Conservation (phyloP, 73 alveolate species). For the Loxodes magnus region DNA sequence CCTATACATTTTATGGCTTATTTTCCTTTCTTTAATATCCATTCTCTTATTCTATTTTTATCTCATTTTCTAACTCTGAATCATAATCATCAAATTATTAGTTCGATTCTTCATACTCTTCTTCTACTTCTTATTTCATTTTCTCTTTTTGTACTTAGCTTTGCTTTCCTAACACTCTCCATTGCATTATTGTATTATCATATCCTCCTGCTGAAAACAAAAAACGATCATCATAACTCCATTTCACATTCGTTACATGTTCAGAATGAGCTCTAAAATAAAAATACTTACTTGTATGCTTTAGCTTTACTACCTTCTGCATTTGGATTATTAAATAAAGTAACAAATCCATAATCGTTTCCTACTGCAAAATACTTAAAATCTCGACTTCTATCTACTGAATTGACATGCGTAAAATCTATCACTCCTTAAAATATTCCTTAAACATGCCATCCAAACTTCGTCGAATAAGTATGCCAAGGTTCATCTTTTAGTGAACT, state of each 20-base stretch:
- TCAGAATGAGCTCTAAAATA: constrained; percentile 89
- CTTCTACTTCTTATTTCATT: no score
- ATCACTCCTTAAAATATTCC: constrained; percentile 86
- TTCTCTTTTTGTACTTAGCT: no score
- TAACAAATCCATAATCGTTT: constrained; percentile 82
- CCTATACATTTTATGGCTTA: constrained; percentile 30
- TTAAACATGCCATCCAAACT: constrained; percentile 88
- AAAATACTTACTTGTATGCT: no score
- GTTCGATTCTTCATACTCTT: no score
- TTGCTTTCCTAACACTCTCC: constrained; percentile 50
- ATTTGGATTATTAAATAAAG: constrained; percentile 78
- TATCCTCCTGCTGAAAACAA: constrained; percentile 82
- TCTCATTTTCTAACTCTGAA: no score
- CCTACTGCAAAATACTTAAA: constrained; percentile 66
- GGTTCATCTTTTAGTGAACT: constrained; percentile 35
- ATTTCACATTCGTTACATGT: constrained; percentile 84
- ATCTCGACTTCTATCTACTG: constrained; percentile 58
- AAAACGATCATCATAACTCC: constrained; percentile 67
- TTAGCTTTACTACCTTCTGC: constrained; percentile 55
- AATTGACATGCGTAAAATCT: constrained; percentile 83
- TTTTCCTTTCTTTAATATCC: constrained; percentile 20
- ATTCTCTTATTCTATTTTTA: no score
- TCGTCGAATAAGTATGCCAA: constrained; percentile 81
- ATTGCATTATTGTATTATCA: constrained; percentile 82
- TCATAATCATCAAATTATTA: no score